Base-by-base conservation (phyloP, 2,329 filamentous ascomycete species). In the Aulographum hederae region DNA sequence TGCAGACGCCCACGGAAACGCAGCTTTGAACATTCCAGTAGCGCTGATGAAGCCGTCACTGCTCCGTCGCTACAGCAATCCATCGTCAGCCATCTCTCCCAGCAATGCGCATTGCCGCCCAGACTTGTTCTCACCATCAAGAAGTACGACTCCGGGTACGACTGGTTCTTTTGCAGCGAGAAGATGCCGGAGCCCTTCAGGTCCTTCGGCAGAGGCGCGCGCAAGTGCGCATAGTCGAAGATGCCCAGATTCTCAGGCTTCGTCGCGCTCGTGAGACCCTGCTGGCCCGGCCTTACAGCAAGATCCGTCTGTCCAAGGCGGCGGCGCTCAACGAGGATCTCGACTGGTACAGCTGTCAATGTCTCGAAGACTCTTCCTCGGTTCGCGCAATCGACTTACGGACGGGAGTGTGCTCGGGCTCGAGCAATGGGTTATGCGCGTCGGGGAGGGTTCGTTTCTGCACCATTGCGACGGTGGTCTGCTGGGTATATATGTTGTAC, bases 211-310 rank as follows among this genome's bases (percentile, higher is more conserved):
- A 98, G 61, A 11, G 89, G 86, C 37, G 85, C 86, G 47, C 86
- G 78, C 31, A 98, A 66, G 52, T 98, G 89, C 41, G 85, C 86
- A 54, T 98, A 98, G 56, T 95, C 89, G 51, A 98, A 93, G 29
- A 76, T 72, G 32, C 81, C 82, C 37, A 89, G 63, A 42, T 77
- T 73, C 41, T 76, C 66, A 29, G 72, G 63, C 50, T 81, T 80
- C 34, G 73, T 70, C 39, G 81, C 75, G 52, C 73, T 77, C 25
- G 69, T 67, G 6, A 70, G 69, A 37, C 70, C 71, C n/a, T 75
- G 61, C 43, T 78, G 73, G 20, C 75, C 73, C 46, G 82, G 73
- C 59, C 84, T 89, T 32, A 85, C 73, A 6, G 76, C 74, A 40
- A 98, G 67, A 55, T 91, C 79, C 16, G 89, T 98, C 58, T 93